These are phyloP conservation scores for Sarocladium strictum DNA, from an alignment of 2,329 filamentous ascomycete genomes.

Conservation along the genomic window DNA sequence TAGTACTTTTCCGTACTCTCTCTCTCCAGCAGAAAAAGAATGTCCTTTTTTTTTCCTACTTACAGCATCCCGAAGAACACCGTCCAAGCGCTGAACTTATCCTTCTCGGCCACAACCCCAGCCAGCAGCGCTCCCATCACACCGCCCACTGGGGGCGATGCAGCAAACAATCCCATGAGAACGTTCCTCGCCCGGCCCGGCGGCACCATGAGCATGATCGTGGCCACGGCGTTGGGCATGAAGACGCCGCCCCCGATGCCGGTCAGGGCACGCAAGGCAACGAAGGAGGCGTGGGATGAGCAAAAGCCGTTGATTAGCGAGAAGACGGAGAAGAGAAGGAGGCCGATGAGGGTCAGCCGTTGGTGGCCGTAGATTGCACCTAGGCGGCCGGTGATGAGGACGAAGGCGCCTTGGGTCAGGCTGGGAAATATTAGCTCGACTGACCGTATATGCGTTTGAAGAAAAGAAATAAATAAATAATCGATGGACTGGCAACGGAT, in stretches of 20 bases:
- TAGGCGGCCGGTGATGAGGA: constrained; percentile 44
- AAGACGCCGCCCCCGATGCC: constrained; percentile 43
- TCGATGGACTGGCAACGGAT: not conserved
- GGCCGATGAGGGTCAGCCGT: constrained; percentile 37
- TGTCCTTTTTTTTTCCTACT: no score
- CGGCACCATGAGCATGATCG: constrained; percentile 40
- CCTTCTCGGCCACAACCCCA: constrained; percentile 25
- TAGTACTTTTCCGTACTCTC: not conserved
- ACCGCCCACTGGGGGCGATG: constrained; percentile 39
- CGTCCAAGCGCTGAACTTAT: constrained; percentile 1
- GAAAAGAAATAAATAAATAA: not conserved
- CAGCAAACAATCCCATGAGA: constrained; percentile 39
- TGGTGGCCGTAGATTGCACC: constrained; percentile 49
- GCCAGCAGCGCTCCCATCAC: constrained; percentile 34
- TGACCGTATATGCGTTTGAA: not conserved
- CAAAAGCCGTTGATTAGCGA: constrained; percentile 39
- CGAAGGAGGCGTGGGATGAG: constrained; percentile 33
- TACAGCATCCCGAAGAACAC: constrained; percentile 11
- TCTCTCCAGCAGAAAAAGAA: constrained; percentile 18
- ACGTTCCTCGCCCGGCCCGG: constrained; percentile 40
- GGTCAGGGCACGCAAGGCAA: constrained; percentile 36
- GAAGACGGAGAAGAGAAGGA: constrained; percentile 34
- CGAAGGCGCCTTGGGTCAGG: constrained; percentile 45
- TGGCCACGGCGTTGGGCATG: constrained; percentile 47
- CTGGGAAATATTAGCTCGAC: constrained; percentile 19